These are phyloP conservation scores for Physcomitrellopsis africana DNA, from an alignment of 225 moss, liverwort and hornwort species.

Conservation along the genomic window DNA sequence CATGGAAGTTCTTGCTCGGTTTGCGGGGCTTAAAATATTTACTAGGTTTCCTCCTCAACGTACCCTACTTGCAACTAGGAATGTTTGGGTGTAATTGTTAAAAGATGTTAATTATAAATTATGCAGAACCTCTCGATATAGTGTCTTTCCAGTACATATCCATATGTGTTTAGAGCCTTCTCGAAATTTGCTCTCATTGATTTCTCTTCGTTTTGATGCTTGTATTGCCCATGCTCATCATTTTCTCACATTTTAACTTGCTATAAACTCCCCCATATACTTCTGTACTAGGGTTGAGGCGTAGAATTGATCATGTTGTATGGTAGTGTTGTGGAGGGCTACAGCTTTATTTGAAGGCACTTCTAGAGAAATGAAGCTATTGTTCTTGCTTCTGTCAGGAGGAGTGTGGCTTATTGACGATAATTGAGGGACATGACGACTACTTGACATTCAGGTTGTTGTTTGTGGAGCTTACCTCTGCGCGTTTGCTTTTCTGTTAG, in stretches of 20 bases:
- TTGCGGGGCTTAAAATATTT: too few species aligned
- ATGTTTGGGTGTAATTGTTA: too few species aligned
- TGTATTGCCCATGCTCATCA: not conserved
- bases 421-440: slow-evolving; percentile 70
- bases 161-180: not conserved
- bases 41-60: too few species aligned
- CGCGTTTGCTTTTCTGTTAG: slow-evolving; percentile 17
- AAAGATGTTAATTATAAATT: too few species aligned
- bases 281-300: not conserved
- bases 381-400: slow-evolving; percentile 66
- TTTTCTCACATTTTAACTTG: not conserved
- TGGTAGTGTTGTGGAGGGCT: slow-evolving; percentile 7
- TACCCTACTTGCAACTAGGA: too few species aligned
- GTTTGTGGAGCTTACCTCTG: slow-evolving; percentile 42
- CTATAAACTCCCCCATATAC: not conserved
- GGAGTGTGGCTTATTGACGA: slow-evolving; percentile 83
- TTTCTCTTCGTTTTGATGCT: not conserved
- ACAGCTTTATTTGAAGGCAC: slow-evolving; percentile 12
- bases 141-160: not conserved
- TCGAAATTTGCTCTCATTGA: not conserved
- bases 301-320: slow-evolving; percentile 11
- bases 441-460: slow-evolving; percentile 56
- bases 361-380: slow-evolving; percentile 41
- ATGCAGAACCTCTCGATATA: too few species aligned
- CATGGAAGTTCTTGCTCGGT: too few species aligned